Conservation (phyloP, 257 asterid species). For the Solanum medicagineum region DNA sequence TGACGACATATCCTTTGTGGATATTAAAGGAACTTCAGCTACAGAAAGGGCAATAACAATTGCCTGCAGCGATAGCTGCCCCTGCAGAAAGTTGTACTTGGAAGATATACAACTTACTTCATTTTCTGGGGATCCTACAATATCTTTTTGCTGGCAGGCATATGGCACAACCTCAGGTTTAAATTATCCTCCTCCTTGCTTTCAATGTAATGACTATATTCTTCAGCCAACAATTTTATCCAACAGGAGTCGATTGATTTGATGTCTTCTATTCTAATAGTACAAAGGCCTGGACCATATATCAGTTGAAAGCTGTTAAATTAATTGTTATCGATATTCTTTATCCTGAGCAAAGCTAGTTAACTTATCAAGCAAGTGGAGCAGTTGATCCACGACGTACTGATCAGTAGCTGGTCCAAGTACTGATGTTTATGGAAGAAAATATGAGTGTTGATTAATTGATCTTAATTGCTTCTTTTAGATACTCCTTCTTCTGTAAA, state of each 20-base stretch:
- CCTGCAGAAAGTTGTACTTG: constrained; percentile 43
- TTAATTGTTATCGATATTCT: neutral
- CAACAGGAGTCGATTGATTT: neutral
- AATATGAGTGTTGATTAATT: neutral
- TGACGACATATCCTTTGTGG: constrained; percentile 24
- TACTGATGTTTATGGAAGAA: neutral
- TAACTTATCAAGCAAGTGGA: neutral
- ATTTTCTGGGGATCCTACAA: constrained; percentile 16
- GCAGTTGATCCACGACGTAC: neutral
- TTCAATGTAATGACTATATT: constrained; percentile 28
- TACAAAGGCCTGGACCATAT: neutral
- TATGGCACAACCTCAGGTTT: constrained; percentile 45
- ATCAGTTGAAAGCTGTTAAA: neutral
- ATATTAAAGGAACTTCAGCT: constrained; percentile 68
- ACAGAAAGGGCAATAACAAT: constrained; percentile 46
- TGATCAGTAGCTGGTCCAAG: neutral
- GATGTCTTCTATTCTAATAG: neutral
- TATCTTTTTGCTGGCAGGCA: constrained; percentile 71
- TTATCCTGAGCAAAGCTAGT: neutral
- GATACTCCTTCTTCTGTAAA: neutral
- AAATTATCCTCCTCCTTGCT: constrained; percentile 49
- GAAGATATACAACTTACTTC: constrained; percentile 43
- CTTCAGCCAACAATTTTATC: constrained; percentile 9
- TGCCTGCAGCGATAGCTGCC: constrained; percentile 62
- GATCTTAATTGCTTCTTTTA: neutral